These are phyloP conservation scores for Hydnomerulius pinastri DNA, from an alignment of 768 basidiomycete species.

Conservation along the genomic window DNA sequence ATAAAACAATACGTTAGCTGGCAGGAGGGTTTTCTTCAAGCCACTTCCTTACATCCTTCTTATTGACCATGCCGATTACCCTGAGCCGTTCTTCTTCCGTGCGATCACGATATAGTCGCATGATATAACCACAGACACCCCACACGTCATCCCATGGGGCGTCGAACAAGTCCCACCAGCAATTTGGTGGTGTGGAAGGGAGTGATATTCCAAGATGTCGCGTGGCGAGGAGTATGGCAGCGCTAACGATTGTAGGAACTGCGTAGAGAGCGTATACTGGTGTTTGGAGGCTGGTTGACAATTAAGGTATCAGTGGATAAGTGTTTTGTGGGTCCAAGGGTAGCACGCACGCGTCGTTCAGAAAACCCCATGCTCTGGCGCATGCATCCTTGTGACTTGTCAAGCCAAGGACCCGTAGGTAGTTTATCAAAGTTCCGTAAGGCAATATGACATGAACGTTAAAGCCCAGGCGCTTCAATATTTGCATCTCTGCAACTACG, in stretches of 20 bases:
- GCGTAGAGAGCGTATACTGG: conserved; percentile 90
- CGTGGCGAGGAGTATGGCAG: conserved; percentile 81
- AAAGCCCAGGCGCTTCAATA: conserved; percentile 94
- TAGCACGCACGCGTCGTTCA: conserved; percentile 90
- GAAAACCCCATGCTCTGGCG: conserved; percentile 86
- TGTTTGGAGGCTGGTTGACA: conserved; percentile 76
- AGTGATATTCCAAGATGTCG: conserved; percentile 74
- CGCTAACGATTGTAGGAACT: conserved; percentile 86
- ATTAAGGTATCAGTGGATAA: conserved; percentile 4
- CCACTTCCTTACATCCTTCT: conserved; percentile 84
- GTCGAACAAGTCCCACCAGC: conserved; percentile 97
- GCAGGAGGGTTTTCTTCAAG: conserved; percentile 54
- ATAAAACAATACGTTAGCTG: conserved; percentile 9
- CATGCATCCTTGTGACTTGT: conserved; percentile 71
- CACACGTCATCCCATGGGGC: conserved; percentile 87
- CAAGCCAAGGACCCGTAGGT: conserved; percentile 87
- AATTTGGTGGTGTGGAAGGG: conserved; percentile 66
- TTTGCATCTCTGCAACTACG: conserved; percentile 96
- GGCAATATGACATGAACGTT: conserved; percentile 92
- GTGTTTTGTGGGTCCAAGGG: neutral
- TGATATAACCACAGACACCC: conserved; percentile 81
- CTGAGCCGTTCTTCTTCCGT: conserved; percentile 46
- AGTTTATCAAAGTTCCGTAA: conserved; percentile 94
- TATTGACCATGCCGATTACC: conserved; percentile 59
- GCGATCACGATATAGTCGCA: conserved; percentile 73